These are phyloP conservation scores for Boletus speciosus DNA, from an alignment of 768 basidiomycete genomes.

Conservation along the genomic window DNA sequence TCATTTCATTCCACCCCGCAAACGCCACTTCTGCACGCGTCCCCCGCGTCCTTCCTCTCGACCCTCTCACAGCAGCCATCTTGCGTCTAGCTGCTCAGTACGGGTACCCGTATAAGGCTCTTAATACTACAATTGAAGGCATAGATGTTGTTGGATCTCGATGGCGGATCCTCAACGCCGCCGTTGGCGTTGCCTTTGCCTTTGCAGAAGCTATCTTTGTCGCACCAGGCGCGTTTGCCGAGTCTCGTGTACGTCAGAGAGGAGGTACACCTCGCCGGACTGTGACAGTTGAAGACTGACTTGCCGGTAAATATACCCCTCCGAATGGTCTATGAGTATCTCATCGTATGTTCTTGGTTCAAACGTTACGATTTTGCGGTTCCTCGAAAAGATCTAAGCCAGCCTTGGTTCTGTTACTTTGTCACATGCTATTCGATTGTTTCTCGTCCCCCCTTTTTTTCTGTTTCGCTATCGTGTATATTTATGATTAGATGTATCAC, in stretches of 20 bases:
- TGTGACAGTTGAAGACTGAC: conserved; percentile 23
- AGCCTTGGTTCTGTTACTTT: conserved; percentile 9
- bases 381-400: conserved; percentile 2
- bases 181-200: conserved; percentile 58
- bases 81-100: conserved; percentile 57
- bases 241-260: conserved; percentile 25
- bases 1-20: conserved; percentile 61
- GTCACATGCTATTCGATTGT: conserved; percentile 18
- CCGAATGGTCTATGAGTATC: background rate
- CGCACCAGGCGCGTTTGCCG: conserved; percentile 41
- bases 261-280: conserved; percentile 22
- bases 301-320: background rate
- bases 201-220: conserved; percentile 61
- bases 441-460: background rate
- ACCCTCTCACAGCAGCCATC: conserved; percentile 64
- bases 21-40: conserved; percentile 24
- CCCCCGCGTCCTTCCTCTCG: conserved; percentile 37
- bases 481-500: conserved; percentile 19
- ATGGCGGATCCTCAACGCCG: conserved; percentile 54
- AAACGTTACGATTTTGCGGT: background rate
- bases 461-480: conserved; percentile 13
- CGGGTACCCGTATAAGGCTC: conserved; percentile 48
- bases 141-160: conserved; percentile 54
- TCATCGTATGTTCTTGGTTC: background rate
- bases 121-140: conserved; percentile 27